These are phyloP conservation scores for Xylogone sp. DNA, from an alignment of 2,329 filamentous ascomycete species.

Conservation along the genomic window DNA sequence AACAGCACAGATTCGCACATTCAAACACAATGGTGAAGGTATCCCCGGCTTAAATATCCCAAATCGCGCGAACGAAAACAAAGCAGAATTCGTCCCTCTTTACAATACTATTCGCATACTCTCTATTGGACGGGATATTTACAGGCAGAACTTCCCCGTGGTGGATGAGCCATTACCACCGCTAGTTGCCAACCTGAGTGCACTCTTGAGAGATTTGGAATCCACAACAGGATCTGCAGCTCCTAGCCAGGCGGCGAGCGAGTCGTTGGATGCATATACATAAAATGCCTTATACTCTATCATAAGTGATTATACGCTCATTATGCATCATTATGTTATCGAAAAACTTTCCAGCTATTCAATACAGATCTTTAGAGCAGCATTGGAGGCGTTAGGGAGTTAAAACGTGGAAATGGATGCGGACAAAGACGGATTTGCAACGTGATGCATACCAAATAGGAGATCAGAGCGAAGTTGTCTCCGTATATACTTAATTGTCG, in stretches of 20 bases:
- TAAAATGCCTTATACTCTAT: no score
- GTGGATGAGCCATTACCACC: conserved; percentile 46
- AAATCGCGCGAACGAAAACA: conserved; percentile 21
- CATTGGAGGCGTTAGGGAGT: no score
- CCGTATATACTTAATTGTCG: no score
- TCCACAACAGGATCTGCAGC: conserved; percentile 37
- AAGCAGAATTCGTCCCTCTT: conserved; percentile 36
- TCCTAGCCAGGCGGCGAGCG: background rate
- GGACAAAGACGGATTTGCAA: no score
- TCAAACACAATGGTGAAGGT: conserved; percentile 50
- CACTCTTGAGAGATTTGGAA: conserved; percentile 58
- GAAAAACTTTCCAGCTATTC: no score
- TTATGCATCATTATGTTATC: no score
- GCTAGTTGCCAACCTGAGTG: conserved; percentile 64
- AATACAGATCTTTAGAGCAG: no score
- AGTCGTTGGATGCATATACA: background rate
- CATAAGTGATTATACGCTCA: no score
- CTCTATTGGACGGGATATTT: conserved; percentile 51
- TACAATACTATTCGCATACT: conserved; percentile 57
- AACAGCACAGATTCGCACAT: conserved; percentile 49
- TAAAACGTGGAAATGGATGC: no score
- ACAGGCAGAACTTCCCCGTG: conserved; percentile 48
- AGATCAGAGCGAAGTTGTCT: no score
- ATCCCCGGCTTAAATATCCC: conserved; percentile 40
- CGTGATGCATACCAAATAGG: no score